phyloP scores from a whole-genome alignment of 1,284 basidiomycete species.

The Vanrija humicola region DNA sequence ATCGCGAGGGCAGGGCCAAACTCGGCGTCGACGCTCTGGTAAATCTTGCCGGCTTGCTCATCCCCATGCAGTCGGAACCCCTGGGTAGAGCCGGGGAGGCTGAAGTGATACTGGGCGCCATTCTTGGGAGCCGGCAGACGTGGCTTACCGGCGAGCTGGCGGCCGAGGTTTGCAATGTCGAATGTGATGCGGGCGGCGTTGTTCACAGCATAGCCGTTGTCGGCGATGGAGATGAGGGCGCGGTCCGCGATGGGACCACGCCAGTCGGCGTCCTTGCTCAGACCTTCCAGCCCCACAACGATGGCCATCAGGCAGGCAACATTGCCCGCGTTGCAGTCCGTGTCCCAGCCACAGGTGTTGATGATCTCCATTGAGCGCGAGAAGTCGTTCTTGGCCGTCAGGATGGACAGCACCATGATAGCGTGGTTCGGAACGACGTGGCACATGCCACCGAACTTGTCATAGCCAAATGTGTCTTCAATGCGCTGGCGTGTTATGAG shows the following conservation, averaged over 20 bases:
- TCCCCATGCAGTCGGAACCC: not conserved
- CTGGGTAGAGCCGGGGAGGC: conserved; percentile 3
- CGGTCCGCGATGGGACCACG: conserved; percentile 4
- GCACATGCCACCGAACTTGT: conserved; percentile 4
- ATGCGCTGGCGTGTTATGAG: conserved; percentile 1
- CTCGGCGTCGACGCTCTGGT: too few relatives aligned
- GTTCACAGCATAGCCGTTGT: conserved; percentile 5
- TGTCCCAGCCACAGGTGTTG: conserved; percentile 7
- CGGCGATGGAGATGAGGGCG: conserved; percentile 2
- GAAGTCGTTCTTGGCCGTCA: conserved; percentile 2
- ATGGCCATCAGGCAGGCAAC: conserved; percentile 4
- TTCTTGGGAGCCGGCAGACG: not conserved
- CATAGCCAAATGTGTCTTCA: conserved; percentile 5
- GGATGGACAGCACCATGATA: conserved; percentile 4
- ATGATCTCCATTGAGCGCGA: conserved; percentile 2
- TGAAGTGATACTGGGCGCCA: conserved; percentile 3
- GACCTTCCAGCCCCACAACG: not conserved
- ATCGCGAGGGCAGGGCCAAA: too few relatives aligned
- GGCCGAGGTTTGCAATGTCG: conserved; percentile 4
- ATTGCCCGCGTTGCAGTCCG: conserved; percentile 4
- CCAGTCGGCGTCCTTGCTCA: not conserved
- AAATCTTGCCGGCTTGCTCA: too few relatives aligned
- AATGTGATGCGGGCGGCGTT: conserved; percentile 4
- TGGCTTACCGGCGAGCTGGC: conserved; percentile 2
- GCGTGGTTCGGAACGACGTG: conserved; percentile 6